Base-by-base conservation (phyloP, 176 grass and related monocot genomes). In the Rhynchospora pubera region DNA sequence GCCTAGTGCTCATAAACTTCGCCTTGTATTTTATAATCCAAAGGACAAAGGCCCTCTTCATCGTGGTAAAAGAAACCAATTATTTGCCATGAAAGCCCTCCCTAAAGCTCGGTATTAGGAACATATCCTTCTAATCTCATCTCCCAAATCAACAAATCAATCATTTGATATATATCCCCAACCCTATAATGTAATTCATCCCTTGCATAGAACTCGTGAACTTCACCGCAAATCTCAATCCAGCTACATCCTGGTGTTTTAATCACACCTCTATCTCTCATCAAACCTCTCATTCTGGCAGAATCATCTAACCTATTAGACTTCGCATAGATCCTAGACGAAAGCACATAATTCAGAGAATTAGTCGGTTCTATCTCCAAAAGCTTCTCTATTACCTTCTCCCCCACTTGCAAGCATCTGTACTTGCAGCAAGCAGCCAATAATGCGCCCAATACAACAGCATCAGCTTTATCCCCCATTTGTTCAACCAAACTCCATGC, bases 161-260 rank as follows among this genome's bases (percentile, higher is more conserved):
- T 86, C 57, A 89, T 83, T 77, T 85, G 74, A 88, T 88, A 92
- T 85, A 92, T 89, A 77, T 91, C 85, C 30, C 77, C 81, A 5
- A 83, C 77, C 32, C 85, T 84, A 43, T 86, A 70, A 50, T 89
- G 90, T 72, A 84, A 83, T 85, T 87, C 88, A 71, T 77, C 69
- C 62, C 94, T 85, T 12, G 92, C 88, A 88, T 94, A 94, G 62
- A 97, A 97, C 80, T 97, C 94, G 39, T 82, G 83, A 46, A 97
- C 88, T 83, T 88, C 65, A 13, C 92, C 86, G 48, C 77, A 74
- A 89, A 89, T 57, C 56, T 94, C 92, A 74, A 94, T 76, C 94
- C 92, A 97, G 77, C 94, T 97, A 81, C 94, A 94, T 8, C 90
- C 94, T 4, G 94, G 91, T 65, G 87, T 94, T 79, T 97, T 97